A percentile compares a stretch with the other conserved stretches of the same genome.
Conservation (phyloP, 345 rosid species). For the Erodium maritimum region DNA sequence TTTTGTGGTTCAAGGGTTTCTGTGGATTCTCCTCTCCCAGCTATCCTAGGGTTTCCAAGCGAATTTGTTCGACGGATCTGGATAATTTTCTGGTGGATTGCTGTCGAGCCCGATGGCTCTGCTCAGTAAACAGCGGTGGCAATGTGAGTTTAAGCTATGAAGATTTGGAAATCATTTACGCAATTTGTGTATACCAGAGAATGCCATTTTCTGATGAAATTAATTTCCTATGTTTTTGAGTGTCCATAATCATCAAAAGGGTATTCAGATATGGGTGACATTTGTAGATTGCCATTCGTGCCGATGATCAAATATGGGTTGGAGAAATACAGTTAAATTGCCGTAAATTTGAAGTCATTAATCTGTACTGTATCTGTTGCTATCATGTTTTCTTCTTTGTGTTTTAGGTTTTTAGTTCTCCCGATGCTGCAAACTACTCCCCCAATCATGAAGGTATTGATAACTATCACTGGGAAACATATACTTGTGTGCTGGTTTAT, state of each 20-base stretch:
- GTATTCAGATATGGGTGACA: too few species aligned
- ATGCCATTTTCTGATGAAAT: background rate
- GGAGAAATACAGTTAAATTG: too few species aligned
- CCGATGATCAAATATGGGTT: too few species aligned
- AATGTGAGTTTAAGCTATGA: conserved; percentile 18
- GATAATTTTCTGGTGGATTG: background rate
- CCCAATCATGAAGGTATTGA: conserved; percentile 18
- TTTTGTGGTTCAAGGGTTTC: background rate
- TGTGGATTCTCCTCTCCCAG: background rate
- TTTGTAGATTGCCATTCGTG: too few species aligned
- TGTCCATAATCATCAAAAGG: too few species aligned
- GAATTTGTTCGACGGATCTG: background rate
- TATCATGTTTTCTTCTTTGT: background rate
- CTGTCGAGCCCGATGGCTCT: conserved; percentile 6
- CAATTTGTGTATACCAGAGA: background rate
- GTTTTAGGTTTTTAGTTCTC: conserved; percentile 20
- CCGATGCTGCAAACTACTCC: conserved; percentile 12
- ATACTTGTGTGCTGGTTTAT: background rate
- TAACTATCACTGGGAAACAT: background rate
- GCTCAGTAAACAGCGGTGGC: conserved; percentile 13
- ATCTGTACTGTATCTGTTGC: too few species aligned
- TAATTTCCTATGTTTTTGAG: too few species aligned
- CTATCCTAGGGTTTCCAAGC: conserved; percentile 5
- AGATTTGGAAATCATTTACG: background rate
- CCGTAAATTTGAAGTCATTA: too few species aligned